Percentiles rank a stretch among this genome's conserved stretches.
Conservation (phyloP, 768 basidiomycete species). For the Podaxis sp. region DNA sequence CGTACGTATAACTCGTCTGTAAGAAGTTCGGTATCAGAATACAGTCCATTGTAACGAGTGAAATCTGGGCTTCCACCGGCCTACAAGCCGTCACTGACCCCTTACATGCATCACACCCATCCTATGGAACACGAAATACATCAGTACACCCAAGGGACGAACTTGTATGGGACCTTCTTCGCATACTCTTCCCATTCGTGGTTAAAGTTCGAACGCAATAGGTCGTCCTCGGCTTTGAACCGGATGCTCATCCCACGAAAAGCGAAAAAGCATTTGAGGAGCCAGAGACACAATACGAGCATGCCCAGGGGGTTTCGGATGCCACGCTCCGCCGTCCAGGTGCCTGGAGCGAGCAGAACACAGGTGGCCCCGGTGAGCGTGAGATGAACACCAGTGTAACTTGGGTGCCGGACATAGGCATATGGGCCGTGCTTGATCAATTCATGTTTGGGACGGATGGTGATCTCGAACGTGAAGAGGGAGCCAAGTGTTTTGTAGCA, state of each 20-base stretch:
- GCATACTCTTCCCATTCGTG: slow-evolving; percentile 36
- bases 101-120: neutral
- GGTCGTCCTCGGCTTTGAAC: slow-evolving; percentile 33
- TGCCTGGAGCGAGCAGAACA: slow-evolving; percentile 30
- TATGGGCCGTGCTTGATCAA: slow-evolving; percentile 44
- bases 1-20: neutral
- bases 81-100: neutral
- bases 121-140: neutral
- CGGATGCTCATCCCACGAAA: slow-evolving; percentile 31
- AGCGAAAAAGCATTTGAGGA: slow-evolving; percentile 31
- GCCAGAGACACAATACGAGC: slow-evolving; percentile 26
- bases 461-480: slow-evolving; percentile 44
- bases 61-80: neutral
- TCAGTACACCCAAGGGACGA: slow-evolving; percentile 37
- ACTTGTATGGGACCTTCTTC: slow-evolving; percentile 31
- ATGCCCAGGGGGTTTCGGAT: slow-evolving; percentile 23
- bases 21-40: neutral
- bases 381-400: slow-evolving; percentile 40
- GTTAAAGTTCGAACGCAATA: slow-evolving; percentile 34
- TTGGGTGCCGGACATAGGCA: slow-evolving; percentile 42
- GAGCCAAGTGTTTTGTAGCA: slow-evolving; percentile 38
- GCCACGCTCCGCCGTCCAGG: slow-evolving; percentile 28
- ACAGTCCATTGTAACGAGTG: neutral
- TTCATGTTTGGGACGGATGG: slow-evolving; percentile 36
- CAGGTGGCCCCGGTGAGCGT: slow-evolving; percentile 33